A percentile compares a stretch with the other conserved stretches of the same genome.
Conservation (phyloP, 2,329 filamentous ascomycete genomes). For the Fusarium paranaense region DNA sequence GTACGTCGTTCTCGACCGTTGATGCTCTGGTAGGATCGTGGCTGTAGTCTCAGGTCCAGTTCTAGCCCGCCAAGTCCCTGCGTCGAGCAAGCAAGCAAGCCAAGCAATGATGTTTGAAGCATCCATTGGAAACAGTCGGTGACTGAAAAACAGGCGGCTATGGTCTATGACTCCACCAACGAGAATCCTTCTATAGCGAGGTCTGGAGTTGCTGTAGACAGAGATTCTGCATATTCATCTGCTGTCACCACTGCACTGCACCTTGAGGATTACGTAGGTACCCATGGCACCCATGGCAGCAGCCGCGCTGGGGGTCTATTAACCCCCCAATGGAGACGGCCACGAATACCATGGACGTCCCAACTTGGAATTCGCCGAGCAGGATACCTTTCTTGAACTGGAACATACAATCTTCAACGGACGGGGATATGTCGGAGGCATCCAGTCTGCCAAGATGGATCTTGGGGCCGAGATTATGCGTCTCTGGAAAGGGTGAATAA, state of each 20-base stretch:
- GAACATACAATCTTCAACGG: not conserved
- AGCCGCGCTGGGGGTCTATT: not conserved
- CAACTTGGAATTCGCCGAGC: not conserved
- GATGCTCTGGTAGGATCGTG: not conserved
- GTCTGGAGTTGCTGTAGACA: not conserved
- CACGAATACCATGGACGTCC: not conserved
- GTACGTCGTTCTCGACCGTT: not conserved
- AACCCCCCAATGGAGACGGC: not conserved
- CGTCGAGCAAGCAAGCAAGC: not conserved
- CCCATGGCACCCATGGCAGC: not conserved
- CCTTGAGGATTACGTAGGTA: not conserved
- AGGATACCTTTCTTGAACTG: not conserved
- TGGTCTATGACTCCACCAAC: not conserved
- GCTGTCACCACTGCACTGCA: not conserved
- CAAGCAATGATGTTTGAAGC: conserved; percentile 1
- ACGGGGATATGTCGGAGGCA: conserved; percentile 23
- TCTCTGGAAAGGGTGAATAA: not conserved
- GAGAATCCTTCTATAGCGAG: not conserved
- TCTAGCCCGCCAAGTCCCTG: not conserved
- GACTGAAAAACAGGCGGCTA: conserved; percentile 4
- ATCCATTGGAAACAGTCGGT: conserved; percentile 18
- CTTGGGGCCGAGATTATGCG: not conserved
- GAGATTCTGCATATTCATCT: not conserved
- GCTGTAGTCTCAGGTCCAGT: not conserved
- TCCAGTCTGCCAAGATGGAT: conserved; percentile 15